phyloP scores from a whole-genome alignment of 1,284 basidiomycete species.

The Ustilago nuda region DNA sequence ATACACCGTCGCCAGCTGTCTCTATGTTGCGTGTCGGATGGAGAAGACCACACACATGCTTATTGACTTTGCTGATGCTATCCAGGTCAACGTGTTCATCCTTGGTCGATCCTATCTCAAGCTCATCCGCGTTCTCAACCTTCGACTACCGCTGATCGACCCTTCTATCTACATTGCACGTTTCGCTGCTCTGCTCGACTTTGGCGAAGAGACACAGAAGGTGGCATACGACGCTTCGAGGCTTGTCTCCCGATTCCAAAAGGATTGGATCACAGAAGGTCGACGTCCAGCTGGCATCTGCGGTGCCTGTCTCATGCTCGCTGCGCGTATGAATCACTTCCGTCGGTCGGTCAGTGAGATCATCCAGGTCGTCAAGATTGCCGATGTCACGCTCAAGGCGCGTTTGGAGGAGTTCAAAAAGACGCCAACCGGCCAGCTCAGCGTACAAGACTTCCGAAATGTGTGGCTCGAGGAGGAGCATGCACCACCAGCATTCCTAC shows the following conservation, averaged over 20 bases:
- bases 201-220: constrained; percentile 90
- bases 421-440: constrained; percentile 86
- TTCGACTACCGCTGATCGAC: constrained; percentile 88
- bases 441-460: constrained; percentile 88
- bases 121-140: constrained; percentile 86
- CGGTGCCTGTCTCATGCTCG: constrained; percentile 92
- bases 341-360: constrained; percentile 91
- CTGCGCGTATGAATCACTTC: constrained; percentile 98
- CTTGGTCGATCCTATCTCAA: constrained; percentile 96
- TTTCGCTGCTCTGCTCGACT: constrained; percentile 95
- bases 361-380: constrained; percentile 94
- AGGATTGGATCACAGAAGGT: constrained; percentile 97
- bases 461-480: constrained; percentile 91
- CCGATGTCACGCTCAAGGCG: constrained; percentile 91
- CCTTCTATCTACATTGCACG: constrained; percentile 97
- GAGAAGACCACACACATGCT: constrained; percentile 94
- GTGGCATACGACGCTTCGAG: constrained; percentile 94
- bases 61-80: constrained; percentile 83
- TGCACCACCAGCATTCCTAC: constrained; percentile 80
- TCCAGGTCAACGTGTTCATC: constrained; percentile 90
- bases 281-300: constrained; percentile 96
- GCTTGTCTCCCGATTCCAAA: constrained; percentile 91
- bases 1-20: constrained; percentile 93
- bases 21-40: constrained; percentile 93
- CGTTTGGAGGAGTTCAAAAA: constrained; percentile 94